These are phyloP conservation scores for Centella asiatica DNA, from an alignment of 129 eudicot genomes.

Conservation along the genomic window DNA sequence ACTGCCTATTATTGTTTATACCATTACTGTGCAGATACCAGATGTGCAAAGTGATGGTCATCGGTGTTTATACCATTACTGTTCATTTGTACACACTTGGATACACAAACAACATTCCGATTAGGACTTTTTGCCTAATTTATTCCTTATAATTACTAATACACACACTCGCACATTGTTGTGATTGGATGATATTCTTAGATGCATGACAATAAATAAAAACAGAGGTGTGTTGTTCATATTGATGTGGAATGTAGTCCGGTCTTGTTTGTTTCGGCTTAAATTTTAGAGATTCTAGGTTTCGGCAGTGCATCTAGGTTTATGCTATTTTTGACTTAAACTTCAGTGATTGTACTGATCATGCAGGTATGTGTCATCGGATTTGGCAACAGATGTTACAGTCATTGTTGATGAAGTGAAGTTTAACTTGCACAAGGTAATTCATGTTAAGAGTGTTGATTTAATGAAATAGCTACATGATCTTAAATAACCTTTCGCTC, in stretches of 20 bases:
- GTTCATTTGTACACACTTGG: background rate
- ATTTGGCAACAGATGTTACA: slow-evolving; percentile 58
- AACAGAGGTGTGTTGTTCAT: no score
- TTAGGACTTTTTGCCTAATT: no score
- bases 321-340: background rate
- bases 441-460: background rate
- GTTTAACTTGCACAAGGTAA: slow-evolving; percentile 93
- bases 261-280: no score
- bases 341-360: background rate
- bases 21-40: slow-evolving; percentile 2
- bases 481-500: background rate
- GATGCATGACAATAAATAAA: no score
- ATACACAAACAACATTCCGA: background rate
- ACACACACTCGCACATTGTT: no score
- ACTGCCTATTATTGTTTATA: no score
- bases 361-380: slow-evolving; percentile 72
- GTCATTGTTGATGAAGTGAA: slow-evolving; percentile 49
- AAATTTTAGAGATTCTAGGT: no score
- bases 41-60: slow-evolving; percentile 3
- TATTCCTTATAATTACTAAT: no score
- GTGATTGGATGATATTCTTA: no score
- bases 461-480: background rate
- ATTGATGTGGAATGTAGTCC: no score
- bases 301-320: no score
- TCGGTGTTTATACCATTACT: background rate